phyloP scores from a whole-genome alignment of 768 basidiomycete genomes.

The Amanita rubescens region DNA sequence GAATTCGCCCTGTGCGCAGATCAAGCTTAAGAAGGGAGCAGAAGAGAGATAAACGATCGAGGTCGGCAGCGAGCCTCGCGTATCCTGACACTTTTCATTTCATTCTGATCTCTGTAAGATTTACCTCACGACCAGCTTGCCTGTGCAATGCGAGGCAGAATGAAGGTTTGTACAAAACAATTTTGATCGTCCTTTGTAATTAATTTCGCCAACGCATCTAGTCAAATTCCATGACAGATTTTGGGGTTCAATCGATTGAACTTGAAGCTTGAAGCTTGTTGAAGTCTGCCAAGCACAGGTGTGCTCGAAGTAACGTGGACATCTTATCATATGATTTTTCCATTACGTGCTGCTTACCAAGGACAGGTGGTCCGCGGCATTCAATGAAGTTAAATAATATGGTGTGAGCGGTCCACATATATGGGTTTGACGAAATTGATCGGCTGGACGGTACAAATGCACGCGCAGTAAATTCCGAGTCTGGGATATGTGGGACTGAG shows the following conservation, averaged over 20 bases:
- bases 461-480: neutral
- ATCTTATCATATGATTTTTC: neutral
- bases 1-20: neutral
- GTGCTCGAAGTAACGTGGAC: too few species aligned
- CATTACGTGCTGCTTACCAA: neutral
- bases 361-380: neutral
- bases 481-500: neutral
- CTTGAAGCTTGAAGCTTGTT: too few species aligned
- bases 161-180: neutral
- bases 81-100: neutral
- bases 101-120: neutral
- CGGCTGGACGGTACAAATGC: neutral
- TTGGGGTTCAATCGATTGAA: neutral
- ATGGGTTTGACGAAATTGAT: neutral
- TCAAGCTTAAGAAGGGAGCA: neutral
- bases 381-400: neutral
- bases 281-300: neutral
- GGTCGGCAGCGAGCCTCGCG: neutral
- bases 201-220: neutral
- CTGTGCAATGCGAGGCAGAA: neutral
- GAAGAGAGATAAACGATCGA: neutral
- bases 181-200: neutral
- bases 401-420: neutral
- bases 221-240: neutral
- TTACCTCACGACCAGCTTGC: neutral